Evolutionary conservation across 2,329 filamentous ascomycete genomes (phyloP), one percentile per base, ranked within the genome.

Genomic region (Pseudogymnoascus sp.): DNA sequence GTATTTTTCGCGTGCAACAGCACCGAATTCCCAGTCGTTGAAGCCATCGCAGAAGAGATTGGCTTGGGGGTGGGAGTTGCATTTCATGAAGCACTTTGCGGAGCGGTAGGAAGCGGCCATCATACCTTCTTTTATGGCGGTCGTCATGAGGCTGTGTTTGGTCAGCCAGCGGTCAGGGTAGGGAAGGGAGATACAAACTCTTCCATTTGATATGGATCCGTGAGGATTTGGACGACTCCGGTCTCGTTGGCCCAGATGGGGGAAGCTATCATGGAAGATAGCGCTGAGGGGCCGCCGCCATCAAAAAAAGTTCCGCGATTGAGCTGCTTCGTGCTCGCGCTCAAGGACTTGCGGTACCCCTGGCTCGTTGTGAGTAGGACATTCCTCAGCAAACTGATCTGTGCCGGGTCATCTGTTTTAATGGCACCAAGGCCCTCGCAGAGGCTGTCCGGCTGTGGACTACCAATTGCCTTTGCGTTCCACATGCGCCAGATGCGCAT

Each of bases 261-360:
- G 7, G 38, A 38, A 9, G 59, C 59, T 42, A 60, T 38, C 59
- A 60, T 38, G 26, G 9, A 38, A 7, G 59, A 38, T 31, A 60
- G 15, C 35, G 3, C 38, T 10, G 35, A 38, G 15, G 59, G 59
- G 5, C 38, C 59, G 4, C 19, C 13, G 4, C 19, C 13, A 29
- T 60, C 59, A 42, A 60, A 60, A 5, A 60, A 60, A 19, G 33
- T 60, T 42, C 59, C 59, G 13, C 35, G 35, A 60, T 60, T 60
- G 15, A 60, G 38, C 33, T 60, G 35, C 35, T 42, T 60, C 11
- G 38, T 42, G 38, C 26, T 60, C 7, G 35, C 35, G 23, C 59
- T 60, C 59, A 60, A 38, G 9, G 33, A 38, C 35, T 60, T 60
- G 9, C 59, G 33, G 38, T 26, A 26, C 3, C 23, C 26, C 59